Base-by-base conservation (phyloP, 2,329 filamentous ascomycete species). In the Thielaviopsis populi region DNA sequence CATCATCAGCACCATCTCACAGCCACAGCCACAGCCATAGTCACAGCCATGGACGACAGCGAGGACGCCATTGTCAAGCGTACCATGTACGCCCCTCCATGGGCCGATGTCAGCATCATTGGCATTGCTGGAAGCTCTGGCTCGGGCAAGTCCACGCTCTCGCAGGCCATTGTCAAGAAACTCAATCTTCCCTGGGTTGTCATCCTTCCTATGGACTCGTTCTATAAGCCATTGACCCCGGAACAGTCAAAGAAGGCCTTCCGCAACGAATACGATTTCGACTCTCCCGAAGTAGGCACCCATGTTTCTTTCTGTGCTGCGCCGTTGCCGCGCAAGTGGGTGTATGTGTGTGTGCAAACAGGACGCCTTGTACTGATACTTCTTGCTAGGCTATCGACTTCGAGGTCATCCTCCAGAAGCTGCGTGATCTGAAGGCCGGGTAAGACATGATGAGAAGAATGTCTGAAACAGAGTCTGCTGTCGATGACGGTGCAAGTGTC, bases 171-270 rank as follows among this genome's bases (percentile, higher is more conserved):
- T 69, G 89, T 97, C 68, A 86, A 83, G 70, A 86, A 88, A 70
- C 78, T 99, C 70, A 96, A 94, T 75, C 77, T 99, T 68, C 94
- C 94, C 64, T 99, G 94, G 92, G 94, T 99, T 67, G 91, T 96
- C 60, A 96, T 99, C 74, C 76, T 99, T 70, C 95, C 91, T 50
- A 97, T 99, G 87, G 94, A 99, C 75, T 96, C 92, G 13, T 99
- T 96, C 75, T 99, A 99, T 77, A 97, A 96, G 75, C 87, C 86
- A 19, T 77, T 99, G 69, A 87, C 83, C 19, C 79, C 85, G 1
- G 91, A 91, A 71, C 80, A 94, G 71, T 92, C 89, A 62, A 83
- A 78, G 68, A 81, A 83, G 69, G 94, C 94, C 0, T 96, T 96
- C 74, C 77, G 77, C 66, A 96, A 96, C 72, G 90, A 97, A 72